Conservation (phyloP, 2,329 filamentous ascomycete genomes). For the Diaporthe ampelina region DNA sequence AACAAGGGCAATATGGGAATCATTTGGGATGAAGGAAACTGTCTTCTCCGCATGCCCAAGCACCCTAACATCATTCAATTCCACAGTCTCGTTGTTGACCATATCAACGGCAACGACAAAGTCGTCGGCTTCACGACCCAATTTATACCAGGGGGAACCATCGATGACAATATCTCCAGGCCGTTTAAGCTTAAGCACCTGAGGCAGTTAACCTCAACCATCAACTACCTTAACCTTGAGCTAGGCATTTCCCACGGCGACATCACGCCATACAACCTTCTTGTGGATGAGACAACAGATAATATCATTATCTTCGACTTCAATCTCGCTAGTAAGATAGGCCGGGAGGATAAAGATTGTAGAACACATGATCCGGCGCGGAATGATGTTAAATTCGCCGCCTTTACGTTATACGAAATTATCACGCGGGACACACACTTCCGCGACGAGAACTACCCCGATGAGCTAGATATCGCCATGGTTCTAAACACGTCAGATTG, state of each 20-base stretch:
- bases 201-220: conserved; percentile 51
- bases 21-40: conserved; percentile 52
- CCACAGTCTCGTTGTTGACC: conserved; percentile 47
- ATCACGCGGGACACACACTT: conserved; percentile 38
- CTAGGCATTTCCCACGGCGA: conserved; percentile 55
- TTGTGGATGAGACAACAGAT: conserved; percentile 51
- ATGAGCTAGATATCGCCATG: conserved; percentile 46
- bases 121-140: conserved; percentile 46
- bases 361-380: conserved; percentile 42
- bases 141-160: conserved; percentile 53
- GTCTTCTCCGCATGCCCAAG: conserved; percentile 51
- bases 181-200: conserved; percentile 54
- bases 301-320: conserved; percentile 55
- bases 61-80: conserved; percentile 48
- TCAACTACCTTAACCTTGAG: conserved; percentile 54
- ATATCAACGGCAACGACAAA: conserved; percentile 29
- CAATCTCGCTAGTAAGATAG: conserved; percentile 47
- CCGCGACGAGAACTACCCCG: conserved; percentile 43
- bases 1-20: neutral
- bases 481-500: conserved; percentile 43
- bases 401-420: conserved; percentile 50
- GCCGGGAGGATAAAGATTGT: neutral
- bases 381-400: conserved; percentile 52
- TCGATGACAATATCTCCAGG: conserved; percentile 48
- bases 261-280: conserved; percentile 53